Percentiles rank a stretch among this genome's conserved stretches.
Evolutionary conservation across 805 yeast species (phyloP).

Genomic region (Gaillardinia entomophila): DNA sequence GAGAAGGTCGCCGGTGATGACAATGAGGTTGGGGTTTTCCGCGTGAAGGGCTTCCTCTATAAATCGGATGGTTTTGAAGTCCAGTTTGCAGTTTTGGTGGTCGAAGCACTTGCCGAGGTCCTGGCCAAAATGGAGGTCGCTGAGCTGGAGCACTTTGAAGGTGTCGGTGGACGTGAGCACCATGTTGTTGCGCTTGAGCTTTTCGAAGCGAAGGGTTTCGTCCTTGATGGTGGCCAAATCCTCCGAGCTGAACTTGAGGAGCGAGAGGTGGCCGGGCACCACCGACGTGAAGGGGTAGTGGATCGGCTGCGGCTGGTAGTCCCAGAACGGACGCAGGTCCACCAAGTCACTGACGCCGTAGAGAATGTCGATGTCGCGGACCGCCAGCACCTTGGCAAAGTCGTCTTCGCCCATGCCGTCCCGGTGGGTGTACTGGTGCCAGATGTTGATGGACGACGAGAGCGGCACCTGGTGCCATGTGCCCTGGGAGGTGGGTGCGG

Average conservation of each 20-base stretch:
- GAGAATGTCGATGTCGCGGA: constrained; percentile 22
- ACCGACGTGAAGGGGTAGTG: constrained; percentile 10
- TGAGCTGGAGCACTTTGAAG: constrained; percentile 31
- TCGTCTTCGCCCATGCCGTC: neutral
- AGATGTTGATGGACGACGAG: neutral
- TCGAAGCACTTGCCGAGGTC: constrained; percentile 16
- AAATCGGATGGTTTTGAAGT: constrained; percentile 25
- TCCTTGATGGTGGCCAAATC: constrained; percentile 8
- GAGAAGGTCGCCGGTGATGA: constrained; percentile 37
- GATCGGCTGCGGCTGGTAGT: constrained; percentile 8
- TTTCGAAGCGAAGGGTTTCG: constrained; percentile 8
- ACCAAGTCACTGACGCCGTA: constrained; percentile 24
- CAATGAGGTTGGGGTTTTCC: constrained; percentile 29
- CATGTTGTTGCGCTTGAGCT: constrained; percentile 9
- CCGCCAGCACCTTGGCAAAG: constrained; percentile 5
- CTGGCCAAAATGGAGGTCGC: constrained; percentile 36
- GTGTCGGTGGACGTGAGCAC: constrained; percentile 10
- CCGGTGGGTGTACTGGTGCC: constrained; percentile 3
- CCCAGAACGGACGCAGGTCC: constrained; percentile 21
- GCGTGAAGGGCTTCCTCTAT: constrained; percentile 15
- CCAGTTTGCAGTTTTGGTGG: constrained; percentile 18
- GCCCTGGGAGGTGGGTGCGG: neutral
- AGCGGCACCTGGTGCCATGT: neutral
- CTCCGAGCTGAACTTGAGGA: constrained; percentile 11
- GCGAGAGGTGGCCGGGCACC: constrained; percentile 14